These are phyloP conservation scores for Neofusicoccum laricinum DNA, from an alignment of 2,329 filamentous ascomycete species.

Conservation along the genomic window DNA sequence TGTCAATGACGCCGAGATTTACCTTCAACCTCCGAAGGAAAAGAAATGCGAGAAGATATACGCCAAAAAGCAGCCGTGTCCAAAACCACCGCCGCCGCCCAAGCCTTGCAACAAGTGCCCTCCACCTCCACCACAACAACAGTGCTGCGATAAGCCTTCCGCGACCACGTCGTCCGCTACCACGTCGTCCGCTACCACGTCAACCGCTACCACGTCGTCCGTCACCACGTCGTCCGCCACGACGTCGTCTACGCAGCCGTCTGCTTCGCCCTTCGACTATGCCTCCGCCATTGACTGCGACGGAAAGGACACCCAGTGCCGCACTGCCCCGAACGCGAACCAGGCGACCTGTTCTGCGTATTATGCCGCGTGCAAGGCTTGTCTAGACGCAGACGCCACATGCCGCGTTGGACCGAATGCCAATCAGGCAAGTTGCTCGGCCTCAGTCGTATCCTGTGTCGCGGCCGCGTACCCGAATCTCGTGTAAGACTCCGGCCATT, in stretches of 20 bases:
- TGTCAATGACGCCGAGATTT: not conserved
- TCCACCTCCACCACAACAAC: not conserved
- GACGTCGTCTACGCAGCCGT: not conserved
- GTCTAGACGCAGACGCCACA: not conserved
- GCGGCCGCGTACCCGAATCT: not conserved
- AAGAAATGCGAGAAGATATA: not conserved
- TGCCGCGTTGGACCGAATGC: not conserved
- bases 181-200: not conserved
- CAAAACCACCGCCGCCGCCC: not conserved
- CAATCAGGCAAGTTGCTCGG: not conserved
- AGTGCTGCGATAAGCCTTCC: not conserved
- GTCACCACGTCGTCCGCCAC: too few species aligned
- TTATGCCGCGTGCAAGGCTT: not conserved
- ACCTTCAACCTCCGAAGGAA: not conserved
- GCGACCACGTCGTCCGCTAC: not conserved
- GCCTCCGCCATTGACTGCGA: not conserved
- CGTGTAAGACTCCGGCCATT: not conserved
- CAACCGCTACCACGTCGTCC: too few species aligned
- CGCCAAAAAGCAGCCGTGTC: not conserved
- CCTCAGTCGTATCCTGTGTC: not conserved
- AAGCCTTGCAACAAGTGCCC: not conserved
- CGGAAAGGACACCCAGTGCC: not conserved
- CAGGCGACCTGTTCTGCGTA: not conserved
- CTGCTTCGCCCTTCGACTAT: not conserved
- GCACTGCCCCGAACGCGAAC: not conserved